Percentiles rank a stretch among this genome's conserved stretches.
Conservation (phyloP, 2,329 filamentous ascomycete genomes). For the Chaetomiaceae sp. region DNA sequence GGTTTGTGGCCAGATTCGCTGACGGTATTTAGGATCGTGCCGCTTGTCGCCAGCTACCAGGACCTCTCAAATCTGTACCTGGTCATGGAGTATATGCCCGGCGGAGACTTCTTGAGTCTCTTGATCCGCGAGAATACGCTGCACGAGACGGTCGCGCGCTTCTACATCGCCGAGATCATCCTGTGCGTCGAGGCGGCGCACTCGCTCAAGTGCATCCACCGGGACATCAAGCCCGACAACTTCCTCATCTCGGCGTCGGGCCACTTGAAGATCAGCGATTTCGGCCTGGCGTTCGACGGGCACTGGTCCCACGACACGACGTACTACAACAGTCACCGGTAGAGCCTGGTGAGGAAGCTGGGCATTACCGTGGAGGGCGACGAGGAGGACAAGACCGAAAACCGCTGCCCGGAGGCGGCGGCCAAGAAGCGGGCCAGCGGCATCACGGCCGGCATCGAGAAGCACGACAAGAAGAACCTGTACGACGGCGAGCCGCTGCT, state of each 20-base stretch:
- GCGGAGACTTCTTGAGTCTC: slow-evolving; percentile 85
- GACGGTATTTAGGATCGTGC: slow-evolving; percentile 88
- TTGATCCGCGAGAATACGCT: slow-evolving; percentile 80
- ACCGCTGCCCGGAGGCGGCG: slow-evolving; percentile 32
- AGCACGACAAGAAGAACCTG: slow-evolving; percentile 32
- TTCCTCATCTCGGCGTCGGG: slow-evolving; percentile 85
- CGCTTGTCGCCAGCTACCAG: slow-evolving; percentile 82
- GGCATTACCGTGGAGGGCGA: slow-evolving; percentile 71
- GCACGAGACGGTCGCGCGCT: slow-evolving; percentile 69
- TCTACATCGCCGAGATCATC: slow-evolving; percentile 94
- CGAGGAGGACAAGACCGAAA: slow-evolving; percentile 57
- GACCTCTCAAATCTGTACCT: slow-evolving; percentile 80
- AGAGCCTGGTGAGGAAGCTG: slow-evolving; percentile 69
- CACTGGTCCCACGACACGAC: slow-evolving; percentile 88
- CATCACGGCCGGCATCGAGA: slow-evolving; percentile 35
- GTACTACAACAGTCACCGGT: slow-evolving; percentile 79
- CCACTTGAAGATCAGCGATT: slow-evolving; percentile 93
- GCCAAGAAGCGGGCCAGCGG: slow-evolving; percentile 35
- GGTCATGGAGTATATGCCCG: slow-evolving; percentile 98
- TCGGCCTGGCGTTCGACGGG: slow-evolving; percentile 89
- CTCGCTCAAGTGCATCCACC: slow-evolving; percentile 81
- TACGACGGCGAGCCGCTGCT: slow-evolving; percentile 47
- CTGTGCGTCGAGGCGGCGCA: slow-evolving; percentile 91
- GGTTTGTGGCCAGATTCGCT: no score
- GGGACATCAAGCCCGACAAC: slow-evolving; percentile 95